Evolutionary conservation across 1,284 basidiomycete species (phyloP), one percentile per base, ranked within the genome.

Genomic region (Takashimella tepidaria): DNA sequence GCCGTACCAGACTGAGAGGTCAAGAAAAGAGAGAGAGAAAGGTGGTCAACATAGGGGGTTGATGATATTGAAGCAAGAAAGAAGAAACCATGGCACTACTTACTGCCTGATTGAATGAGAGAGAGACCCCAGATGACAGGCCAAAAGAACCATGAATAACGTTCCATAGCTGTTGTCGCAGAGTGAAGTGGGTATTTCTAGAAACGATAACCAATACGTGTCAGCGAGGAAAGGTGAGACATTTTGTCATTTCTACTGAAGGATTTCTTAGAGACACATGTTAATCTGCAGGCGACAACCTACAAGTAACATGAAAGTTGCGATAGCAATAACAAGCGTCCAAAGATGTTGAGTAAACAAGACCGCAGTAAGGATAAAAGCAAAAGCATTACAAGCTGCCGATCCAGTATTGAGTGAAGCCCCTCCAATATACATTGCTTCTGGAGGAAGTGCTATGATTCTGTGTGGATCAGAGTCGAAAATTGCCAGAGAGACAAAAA

Each of bases 301-400:
- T 45, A 73, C 72, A 3, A 75, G 55, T 13, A 75, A 61, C 20
- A 67, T 56, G 46, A 63, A 71, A 2, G 73, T 75, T 1, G 69
- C 64, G 19, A 70, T 44, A 13, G 69, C 71, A n/a, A 73, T 69
- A 16, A 48, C 43, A 26, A 72, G 42, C 16, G 70, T 72, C 69
- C 70, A 73, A 2, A 72, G 49, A 55, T 73, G 69, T 53, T 75
- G 73, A 3, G 65, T 64, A 52, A 72, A 72, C 1, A 75, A 53
- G 8, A 68, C 55, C 0, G 57, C 26, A 11, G 68, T 70, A 43
- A 71, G 52, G 25, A 72, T 10, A 52, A 70, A 72, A 2, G 59
- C 73, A 1, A 49, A 37, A 19, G 57, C 64, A 46, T 67, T 57
- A 45, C 71, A 75, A 22, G 54, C 56, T 4, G 26, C 21, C 3